phyloP scores from a whole-genome alignment of 140 eudicot genomes.

The Anethum foeniculum region DNA sequence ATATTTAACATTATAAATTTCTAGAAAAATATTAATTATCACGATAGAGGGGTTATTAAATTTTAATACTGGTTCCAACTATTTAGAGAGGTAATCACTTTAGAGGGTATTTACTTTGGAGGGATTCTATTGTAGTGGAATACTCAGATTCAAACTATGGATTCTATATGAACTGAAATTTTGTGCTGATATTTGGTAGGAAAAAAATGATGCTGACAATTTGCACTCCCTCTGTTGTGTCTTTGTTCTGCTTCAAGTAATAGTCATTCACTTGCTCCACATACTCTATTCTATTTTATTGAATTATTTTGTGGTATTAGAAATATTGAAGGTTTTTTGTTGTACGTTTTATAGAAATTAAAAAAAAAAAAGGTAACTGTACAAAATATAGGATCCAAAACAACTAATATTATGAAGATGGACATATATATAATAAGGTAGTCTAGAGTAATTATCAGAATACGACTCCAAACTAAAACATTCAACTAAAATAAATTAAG shows the following conservation, averaged over 20 bases:
- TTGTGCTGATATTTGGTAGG: background rate
- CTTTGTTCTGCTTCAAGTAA: background rate
- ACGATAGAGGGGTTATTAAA: too few species aligned
- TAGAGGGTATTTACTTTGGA: too few species aligned
- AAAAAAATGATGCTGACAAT: background rate
- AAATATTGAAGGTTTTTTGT: background rate
- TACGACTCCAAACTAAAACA: background rate
- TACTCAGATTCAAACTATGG: background rate
- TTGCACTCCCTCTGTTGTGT: background rate
- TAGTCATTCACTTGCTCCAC: background rate
- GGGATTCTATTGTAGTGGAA: too few species aligned
- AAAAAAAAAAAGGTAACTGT: background rate
- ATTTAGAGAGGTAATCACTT: too few species aligned
- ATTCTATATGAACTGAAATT: background rate
- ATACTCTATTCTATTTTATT: background rate
- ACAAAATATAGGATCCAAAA: background rate
- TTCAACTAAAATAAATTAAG: background rate
- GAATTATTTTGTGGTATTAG: background rate
- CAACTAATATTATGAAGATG: background rate
- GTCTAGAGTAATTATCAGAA: background rate
- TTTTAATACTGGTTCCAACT: too few species aligned
- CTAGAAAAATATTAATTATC: too few species aligned
- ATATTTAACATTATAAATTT: too few species aligned
- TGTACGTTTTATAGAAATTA: background rate
- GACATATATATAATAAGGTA: background rate